Evolutionary conservation across 73 alveolate species (phyloP).

Genomic region (Symbiodinium pilosum): DNA sequence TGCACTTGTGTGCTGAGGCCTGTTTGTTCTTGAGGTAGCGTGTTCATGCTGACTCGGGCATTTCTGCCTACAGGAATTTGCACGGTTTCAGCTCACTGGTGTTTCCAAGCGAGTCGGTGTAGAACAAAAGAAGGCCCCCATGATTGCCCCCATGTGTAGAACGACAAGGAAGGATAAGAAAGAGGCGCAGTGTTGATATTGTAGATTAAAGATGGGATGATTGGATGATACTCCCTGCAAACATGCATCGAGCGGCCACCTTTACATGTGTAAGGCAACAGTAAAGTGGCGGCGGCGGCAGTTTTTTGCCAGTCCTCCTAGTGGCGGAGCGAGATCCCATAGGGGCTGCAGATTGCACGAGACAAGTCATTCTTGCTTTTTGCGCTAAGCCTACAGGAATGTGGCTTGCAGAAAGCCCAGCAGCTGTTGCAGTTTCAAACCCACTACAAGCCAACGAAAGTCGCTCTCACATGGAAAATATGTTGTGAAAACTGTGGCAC

Average conservation of each 20-base stretch:
- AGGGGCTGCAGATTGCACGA: neutral
- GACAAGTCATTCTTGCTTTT: neutral
- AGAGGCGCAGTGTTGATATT: neutral
- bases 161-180: neutral
- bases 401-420: neutral
- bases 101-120: neutral
- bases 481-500: neutral
- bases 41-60: neutral
- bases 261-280: neutral
- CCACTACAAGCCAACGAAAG: neutral
- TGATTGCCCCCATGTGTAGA: neutral
- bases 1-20: neutral
- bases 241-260: neutral
- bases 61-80: neutral
- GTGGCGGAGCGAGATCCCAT: neutral
- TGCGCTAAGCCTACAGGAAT: too few relatives aligned
- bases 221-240: neutral
- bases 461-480: neutral
- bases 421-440: neutral
- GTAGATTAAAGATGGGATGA: neutral
- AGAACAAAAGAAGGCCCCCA: neutral
- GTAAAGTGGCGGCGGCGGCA: neutral
- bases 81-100: neutral
- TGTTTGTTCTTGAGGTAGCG: neutral
- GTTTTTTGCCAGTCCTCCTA: neutral